phyloP scores from a whole-genome alignment of 331 rosid genomes.

The Quercus lobata region DNA sequence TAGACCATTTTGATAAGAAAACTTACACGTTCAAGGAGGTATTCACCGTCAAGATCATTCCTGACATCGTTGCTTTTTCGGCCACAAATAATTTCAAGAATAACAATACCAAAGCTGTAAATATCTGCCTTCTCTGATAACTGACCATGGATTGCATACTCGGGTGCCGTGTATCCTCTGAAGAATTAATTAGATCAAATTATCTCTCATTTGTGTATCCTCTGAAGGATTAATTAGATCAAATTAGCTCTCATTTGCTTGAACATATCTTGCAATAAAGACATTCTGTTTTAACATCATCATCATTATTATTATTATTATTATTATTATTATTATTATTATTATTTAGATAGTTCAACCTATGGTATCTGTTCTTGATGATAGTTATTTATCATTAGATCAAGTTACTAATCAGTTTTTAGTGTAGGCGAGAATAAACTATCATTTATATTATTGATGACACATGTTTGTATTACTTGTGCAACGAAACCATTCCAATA shows the following conservation, averaged over 20 bases:
- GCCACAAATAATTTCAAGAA: slow-evolving; percentile 65
- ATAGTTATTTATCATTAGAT: accelerated
- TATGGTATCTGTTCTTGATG: accelerated
- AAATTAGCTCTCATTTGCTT: no score
- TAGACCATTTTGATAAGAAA: not conserved
- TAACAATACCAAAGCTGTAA: slow-evolving; percentile 66
- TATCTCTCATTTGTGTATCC: not conserved
- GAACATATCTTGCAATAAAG: no score
- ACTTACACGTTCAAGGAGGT: slow-evolving; percentile 51
- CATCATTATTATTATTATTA: no score
- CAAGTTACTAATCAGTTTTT: accelerated
- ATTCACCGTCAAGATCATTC: slow-evolving; percentile 29
- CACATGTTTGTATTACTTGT: no score
- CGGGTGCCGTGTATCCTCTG: slow-evolving; percentile 72
- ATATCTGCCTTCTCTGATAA: slow-evolving; percentile 63
- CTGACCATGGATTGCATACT: slow-evolving; percentile 68
- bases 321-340: no score
- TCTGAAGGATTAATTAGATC: not conserved
- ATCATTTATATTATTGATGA: no score
- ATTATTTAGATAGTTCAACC: no score
- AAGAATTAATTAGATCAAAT: not conserved
- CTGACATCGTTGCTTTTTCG: slow-evolving; percentile 40
- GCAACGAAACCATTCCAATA: no score
- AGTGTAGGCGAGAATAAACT: accelerated
- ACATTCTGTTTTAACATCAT: no score